Evolutionary conservation across 1,284 basidiomycete species (phyloP).

Genomic region (Ceratobasidium sp.): DNA sequence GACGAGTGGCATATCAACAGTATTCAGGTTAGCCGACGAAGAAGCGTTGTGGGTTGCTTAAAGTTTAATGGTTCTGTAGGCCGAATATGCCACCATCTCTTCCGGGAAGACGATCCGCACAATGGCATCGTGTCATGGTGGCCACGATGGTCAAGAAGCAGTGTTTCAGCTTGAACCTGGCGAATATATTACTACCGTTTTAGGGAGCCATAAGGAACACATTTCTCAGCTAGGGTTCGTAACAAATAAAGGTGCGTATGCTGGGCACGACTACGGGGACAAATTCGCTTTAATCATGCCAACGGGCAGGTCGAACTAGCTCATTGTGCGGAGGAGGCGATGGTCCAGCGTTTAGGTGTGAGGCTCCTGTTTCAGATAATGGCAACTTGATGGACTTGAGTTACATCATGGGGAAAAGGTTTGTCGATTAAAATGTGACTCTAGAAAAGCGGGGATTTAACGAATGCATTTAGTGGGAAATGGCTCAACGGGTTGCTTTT

Average conservation of each 20-base stretch:
- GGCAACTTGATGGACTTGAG: not conserved
- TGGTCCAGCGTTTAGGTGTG: not conserved
- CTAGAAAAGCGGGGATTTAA: not conserved
- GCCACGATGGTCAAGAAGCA: not conserved
- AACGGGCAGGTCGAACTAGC: constrained; percentile 17
- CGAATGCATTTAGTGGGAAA: not conserved
- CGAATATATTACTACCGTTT: not conserved
- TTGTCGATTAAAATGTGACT: not conserved
- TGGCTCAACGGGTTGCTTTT: not conserved
- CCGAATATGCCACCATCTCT: not conserved
- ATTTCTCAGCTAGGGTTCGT: not conserved
- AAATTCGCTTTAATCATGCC: too few species aligned
- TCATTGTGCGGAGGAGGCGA: not conserved
- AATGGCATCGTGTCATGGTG: not conserved
- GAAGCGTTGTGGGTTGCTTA: not conserved
- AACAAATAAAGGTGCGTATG: constrained; percentile 9
- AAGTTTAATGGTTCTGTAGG: not conserved
- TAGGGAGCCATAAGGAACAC: not conserved
- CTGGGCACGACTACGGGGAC: too few species aligned
- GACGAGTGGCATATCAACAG: not conserved
- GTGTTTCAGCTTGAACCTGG: not conserved
- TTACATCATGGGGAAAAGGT: constrained; percentile 18
- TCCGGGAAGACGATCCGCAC: too few species aligned
- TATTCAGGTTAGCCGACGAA: constrained; percentile 2
- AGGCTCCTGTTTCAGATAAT: not conserved